These are phyloP conservation scores for Phytophthora meadii DNA, from an alignment of 352 stramenopile genomes.

Conservation along the genomic window DNA sequence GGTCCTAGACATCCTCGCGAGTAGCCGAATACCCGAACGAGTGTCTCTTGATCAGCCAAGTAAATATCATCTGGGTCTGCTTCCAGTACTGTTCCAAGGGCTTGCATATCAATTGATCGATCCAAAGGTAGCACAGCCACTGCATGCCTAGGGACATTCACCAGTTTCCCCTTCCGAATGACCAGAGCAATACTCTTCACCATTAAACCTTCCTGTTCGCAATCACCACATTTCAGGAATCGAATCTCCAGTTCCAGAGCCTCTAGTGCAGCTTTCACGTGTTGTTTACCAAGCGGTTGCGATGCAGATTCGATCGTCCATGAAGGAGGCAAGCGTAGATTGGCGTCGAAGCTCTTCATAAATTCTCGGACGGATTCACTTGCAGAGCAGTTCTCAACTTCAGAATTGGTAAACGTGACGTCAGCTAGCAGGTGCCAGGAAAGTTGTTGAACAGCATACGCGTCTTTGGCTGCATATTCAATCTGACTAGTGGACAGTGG, in stretches of 20 bases:
- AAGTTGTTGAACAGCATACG: constrained; percentile 54
- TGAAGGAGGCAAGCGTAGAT: constrained; percentile 5
- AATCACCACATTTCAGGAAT: constrained; percentile 36
- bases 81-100: constrained; percentile 36
- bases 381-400: constrained; percentile 7
- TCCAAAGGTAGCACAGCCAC: constrained; percentile 61
- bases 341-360: constrained; percentile 26
- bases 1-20: constrained; percentile 64
- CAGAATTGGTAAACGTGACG: constrained; percentile 19
- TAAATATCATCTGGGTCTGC: constrained; percentile 39
- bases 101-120: constrained; percentile 60
- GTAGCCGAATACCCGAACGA: constrained; percentile 76
- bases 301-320: constrained; percentile 10
- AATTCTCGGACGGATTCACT: constrained; percentile 9
- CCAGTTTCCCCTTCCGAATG: constrained; percentile 22
- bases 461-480: constrained; percentile 65
- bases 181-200: constrained; percentile 75
- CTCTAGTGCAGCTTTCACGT: constrained; percentile 49
- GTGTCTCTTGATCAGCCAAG: constrained; percentile 59
- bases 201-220: constrained; percentile 37
- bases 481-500: constrained; percentile 53
- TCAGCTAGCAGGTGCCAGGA: constrained; percentile 57
- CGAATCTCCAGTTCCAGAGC: constrained; percentile 27
- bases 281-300: constrained; percentile 34
- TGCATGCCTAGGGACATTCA: constrained; percentile 22